Evolutionary conservation across 2,329 filamentous ascomycete genomes (phyloP).

Genomic region (Clonostachys rosea): DNA sequence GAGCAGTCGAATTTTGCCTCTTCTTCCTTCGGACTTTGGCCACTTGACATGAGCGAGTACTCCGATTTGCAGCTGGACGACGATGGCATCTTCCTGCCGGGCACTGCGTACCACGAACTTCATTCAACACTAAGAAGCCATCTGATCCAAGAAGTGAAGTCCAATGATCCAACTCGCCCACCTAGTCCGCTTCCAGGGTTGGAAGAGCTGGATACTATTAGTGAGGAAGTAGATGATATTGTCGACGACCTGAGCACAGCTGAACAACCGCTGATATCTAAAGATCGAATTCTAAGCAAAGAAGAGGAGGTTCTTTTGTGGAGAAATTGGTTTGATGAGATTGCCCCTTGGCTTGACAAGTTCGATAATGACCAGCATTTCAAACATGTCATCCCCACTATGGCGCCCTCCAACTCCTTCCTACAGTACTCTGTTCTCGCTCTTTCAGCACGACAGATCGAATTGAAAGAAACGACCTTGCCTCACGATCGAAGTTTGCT

Average conservation of each 20-base stretch:
- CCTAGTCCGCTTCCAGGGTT: background rate
- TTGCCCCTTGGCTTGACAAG: conserved; percentile 44
- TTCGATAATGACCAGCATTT: conserved; percentile 45
- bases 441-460: conserved; percentile 44
- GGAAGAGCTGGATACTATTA: background rate
- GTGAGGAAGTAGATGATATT: conserved; percentile 3
- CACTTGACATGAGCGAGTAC: conserved; percentile 11
- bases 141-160: conserved; percentile 35
- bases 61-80: conserved; percentile 11
- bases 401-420: conserved; percentile 35
- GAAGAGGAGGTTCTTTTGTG: conserved; percentile 26
- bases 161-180: conserved; percentile 25
- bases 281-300: conserved; percentile 4
- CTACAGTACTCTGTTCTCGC: conserved; percentile 44
- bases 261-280: conserved; percentile 6
- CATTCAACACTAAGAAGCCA: conserved; percentile 38
- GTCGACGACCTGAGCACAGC: conserved; percentile 7
- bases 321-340: conserved; percentile 34
- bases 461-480: conserved; percentile 29
- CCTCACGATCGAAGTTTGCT: conserved; percentile 34
- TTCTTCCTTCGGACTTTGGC: background rate
- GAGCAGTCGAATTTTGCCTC: conserved; percentile 5
- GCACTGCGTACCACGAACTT: conserved; percentile 38
- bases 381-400: conserved; percentile 37
- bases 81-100: conserved; percentile 39